phyloP scores from a whole-genome alignment of 306 rosid genomes.

The Quercus glauca region DNA sequence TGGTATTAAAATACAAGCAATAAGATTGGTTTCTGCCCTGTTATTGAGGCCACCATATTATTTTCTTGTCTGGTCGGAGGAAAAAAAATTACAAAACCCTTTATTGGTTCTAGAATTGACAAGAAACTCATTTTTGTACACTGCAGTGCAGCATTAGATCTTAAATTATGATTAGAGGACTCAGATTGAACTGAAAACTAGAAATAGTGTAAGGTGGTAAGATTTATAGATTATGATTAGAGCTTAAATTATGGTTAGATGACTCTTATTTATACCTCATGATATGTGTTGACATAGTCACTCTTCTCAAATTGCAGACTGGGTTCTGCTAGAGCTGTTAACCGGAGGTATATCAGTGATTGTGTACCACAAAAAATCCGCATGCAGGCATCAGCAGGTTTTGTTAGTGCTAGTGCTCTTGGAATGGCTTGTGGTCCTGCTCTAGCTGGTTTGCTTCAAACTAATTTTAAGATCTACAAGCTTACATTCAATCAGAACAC shows the following conservation, averaged over 20 bases:
- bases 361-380: conserved; percentile 86
- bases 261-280: not conserved
- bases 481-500: conserved; percentile 81
- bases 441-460: conserved; percentile 89
- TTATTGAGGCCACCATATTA: not conserved
- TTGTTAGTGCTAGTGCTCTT: conserved; percentile 98
- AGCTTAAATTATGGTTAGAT: conserved; percentile 5
- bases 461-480: conserved; percentile 66
- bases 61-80: not conserved
- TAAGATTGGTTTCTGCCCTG: not conserved
- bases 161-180: not conserved
- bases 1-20: not conserved
- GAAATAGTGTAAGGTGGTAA: conserved; percentile 7
- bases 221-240: conserved; percentile 1
- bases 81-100: not conserved
- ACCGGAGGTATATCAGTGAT: conserved; percentile 94
- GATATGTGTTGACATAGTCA: conserved; percentile 11
- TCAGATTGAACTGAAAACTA: conserved; percentile 4
- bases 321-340: conserved; percentile 99
- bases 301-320: conserved; percentile 49
- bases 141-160: not conserved
- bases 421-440: conserved; percentile 99
- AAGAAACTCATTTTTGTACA: not conserved
- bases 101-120: not conserved
- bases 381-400: conserved; percentile 98